Evolutionary conservation across 2,329 filamentous ascomycete species (phyloP).

Genomic region (Fusarium marasasianum): DNA sequence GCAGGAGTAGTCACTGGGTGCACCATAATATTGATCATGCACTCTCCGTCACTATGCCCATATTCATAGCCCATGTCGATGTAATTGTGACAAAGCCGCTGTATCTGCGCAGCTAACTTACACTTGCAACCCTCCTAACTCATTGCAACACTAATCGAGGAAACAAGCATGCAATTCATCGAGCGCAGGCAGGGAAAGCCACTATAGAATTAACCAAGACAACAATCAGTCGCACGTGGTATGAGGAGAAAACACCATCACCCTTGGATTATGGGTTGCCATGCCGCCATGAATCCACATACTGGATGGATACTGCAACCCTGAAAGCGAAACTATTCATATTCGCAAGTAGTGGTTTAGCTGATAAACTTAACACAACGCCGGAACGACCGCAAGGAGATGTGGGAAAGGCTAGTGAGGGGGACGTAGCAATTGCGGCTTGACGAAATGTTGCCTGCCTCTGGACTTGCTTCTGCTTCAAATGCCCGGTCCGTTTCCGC

Average conservation of each 20-base stretch:
- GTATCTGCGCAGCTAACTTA: neutral
- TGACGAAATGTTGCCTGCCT: slow-evolving; percentile 1
- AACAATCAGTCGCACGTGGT: neutral
- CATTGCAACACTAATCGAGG: slow-evolving; percentile 11
- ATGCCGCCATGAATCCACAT: neutral
- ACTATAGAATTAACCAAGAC: neutral
- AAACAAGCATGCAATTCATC: neutral
- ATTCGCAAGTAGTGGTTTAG: neutral
- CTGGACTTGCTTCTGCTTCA: neutral
- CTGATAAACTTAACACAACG: neutral
- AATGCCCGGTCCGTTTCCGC: slow-evolving; percentile 38
- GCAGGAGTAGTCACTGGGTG: neutral
- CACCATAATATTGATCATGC: slow-evolving; percentile 8
- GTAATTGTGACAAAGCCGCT: slow-evolving; percentile 8
- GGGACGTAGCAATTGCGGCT: slow-evolving; percentile 6
- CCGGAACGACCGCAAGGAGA: neutral
- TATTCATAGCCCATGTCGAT: neutral
- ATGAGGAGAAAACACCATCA: neutral
- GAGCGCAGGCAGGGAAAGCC: neutral
- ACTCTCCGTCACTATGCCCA: slow-evolving; percentile 6
- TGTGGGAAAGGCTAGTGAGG: neutral
- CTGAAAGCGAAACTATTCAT: neutral
- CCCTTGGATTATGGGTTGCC: neutral
- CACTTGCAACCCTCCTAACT: slow-evolving; percentile 18
- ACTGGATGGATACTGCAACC: neutral